Base-by-base conservation (phyloP, 768 basidiomycete species). In the Pleurotus platypus region DNA sequence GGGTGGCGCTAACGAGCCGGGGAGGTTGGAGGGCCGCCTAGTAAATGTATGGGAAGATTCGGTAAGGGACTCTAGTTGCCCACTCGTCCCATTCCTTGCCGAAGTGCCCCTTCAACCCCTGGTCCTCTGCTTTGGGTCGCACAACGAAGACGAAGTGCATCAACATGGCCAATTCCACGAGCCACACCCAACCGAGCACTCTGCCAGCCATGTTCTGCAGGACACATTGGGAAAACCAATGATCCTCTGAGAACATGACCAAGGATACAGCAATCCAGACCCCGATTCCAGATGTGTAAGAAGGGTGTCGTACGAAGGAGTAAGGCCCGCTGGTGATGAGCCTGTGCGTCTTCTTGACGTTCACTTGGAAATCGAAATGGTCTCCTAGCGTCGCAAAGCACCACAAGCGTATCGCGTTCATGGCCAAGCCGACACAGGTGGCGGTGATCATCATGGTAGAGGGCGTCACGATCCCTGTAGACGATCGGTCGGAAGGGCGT, bases 1-100 rank as follows among this genome's bases (percentile, higher is more conserved):
- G 3, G 24, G 24, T 24, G 24, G 30, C 11, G 30, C 30, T 30
- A 30, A 2, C 11, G 30, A 30, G 8, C 7, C 7, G 24, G 24
- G 24, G 24, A 24, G 24, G 24, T 24, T 24, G 8, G 30, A 30
- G 2, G 8, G 30, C 30, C 30, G 27, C 8, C 46, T 57, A 74
- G 54, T 63, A 72, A 1, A 72, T 40, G 9, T 64, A 59, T 2
- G 75, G 74, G 18, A 75, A 51, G 16, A 76, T 55, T 39, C 60
- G 64, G 38, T 67, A 72, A 22, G 65, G 64, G 2, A 72, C 70
- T 9, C 42, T 49, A 5, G 35, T 45, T 4, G 67, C 70, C 67
- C 68, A 43, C 15, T 43, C 42, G 6, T 43, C 42, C 15, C 42
- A 43, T 43, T 43, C 42, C 42, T 20, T n/a, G 1, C 42, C 12